A percentile compares a stretch with the other conserved stretches of the same genome.
Evolutionary conservation across 2,329 filamentous ascomycete genomes (phyloP).

Genomic region (Pyrenophora seminiperda): DNA sequence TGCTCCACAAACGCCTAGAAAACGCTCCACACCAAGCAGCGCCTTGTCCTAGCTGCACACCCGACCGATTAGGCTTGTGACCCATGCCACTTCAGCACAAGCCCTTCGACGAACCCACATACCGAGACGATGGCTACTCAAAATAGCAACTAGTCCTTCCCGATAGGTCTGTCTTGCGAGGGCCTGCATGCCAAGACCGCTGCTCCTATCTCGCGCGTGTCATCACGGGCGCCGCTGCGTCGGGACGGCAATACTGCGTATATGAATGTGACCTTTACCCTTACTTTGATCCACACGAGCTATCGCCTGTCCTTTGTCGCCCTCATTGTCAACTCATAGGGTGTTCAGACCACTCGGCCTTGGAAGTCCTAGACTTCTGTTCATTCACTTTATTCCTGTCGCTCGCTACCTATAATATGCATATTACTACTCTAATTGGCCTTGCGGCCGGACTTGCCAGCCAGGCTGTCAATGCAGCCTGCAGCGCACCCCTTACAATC

Average conservation of each 20-base stretch:
- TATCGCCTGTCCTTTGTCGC: slow-evolving; percentile 24
- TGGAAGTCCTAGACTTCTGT: slow-evolving; percentile 45
- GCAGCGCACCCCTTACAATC: slow-evolving; percentile 44
- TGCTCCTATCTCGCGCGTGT: slow-evolving; percentile 32
- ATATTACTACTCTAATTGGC: slow-evolving; percentile 37
- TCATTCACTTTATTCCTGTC: slow-evolving; percentile 47
- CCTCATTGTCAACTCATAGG: slow-evolving; percentile 21
- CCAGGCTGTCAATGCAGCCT: slow-evolving; percentile 39
- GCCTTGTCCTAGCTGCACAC: slow-evolving; percentile 18
- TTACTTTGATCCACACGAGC: slow-evolving; percentile 19
- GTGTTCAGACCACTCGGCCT: slow-evolving; percentile 20
- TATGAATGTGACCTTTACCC: slow-evolving; percentile 27
- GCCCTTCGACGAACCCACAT: slow-evolving; percentile 23
- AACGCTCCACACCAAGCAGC: slow-evolving; percentile 15
- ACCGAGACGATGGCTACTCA: slow-evolving; percentile 19
- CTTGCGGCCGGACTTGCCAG: slow-evolving; percentile 38
- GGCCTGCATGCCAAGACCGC: slow-evolving; percentile 33
- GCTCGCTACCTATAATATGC: slow-evolving; percentile 38
- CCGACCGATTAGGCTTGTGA: background rate
- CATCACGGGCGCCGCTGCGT: slow-evolving; percentile 26
- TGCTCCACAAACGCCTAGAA: slow-evolving; percentile 26
- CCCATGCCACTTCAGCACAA: slow-evolving; percentile 15
- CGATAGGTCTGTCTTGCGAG: slow-evolving; percentile 23
- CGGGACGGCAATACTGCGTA: slow-evolving; percentile 26
- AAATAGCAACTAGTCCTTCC: slow-evolving; percentile 27